Conservation (phyloP, 768 basidiomycete genomes). For the Leucogyrophana mollusca region DNA sequence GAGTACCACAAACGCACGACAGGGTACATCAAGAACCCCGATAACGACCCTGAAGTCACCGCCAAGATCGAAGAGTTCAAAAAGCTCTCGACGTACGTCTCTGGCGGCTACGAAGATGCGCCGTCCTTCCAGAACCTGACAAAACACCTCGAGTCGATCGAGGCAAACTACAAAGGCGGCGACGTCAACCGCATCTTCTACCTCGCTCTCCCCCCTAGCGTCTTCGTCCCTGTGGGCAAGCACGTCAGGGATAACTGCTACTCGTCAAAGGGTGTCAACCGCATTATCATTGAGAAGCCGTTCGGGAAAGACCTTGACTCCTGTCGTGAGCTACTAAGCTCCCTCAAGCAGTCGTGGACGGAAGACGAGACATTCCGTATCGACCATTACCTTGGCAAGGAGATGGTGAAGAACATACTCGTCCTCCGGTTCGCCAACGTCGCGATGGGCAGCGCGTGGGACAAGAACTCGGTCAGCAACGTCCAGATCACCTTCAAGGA, state of each 20-base stretch:
- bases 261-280: conserved; percentile 67
- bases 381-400: conserved; percentile 99
- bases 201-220: conserved; percentile 95
- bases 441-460: conserved; percentile 86
- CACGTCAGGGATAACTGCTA: conserved; percentile 85
- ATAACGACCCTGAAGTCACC: conserved; percentile 57
- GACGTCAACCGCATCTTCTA: conserved; percentile 89
- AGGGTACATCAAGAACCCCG: conserved; percentile 79
- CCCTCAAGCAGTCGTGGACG: conserved; percentile 84
- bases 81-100: conserved; percentile 71
- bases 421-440: conserved; percentile 95
- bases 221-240: conserved; percentile 87
- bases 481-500: conserved; percentile 99
- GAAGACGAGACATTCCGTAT: conserved; percentile 99
- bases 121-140: conserved; percentile 76
- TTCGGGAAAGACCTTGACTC: conserved; percentile 95
- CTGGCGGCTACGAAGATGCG: conserved; percentile 87
- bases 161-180: conserved; percentile 61
- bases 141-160: conserved; percentile 74
- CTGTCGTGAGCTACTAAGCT: conserved; percentile 70
- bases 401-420: conserved; percentile 99
- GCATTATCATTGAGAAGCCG: conserved; percentile 97
- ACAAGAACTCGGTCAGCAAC: conserved; percentile 93
- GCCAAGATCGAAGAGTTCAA: conserved; percentile 83
- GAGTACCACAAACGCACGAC: conserved; percentile 86